These are phyloP conservation scores for Biscogniauxia marginata DNA, from an alignment of 2,329 filamentous ascomycete species.

Conservation along the genomic window DNA sequence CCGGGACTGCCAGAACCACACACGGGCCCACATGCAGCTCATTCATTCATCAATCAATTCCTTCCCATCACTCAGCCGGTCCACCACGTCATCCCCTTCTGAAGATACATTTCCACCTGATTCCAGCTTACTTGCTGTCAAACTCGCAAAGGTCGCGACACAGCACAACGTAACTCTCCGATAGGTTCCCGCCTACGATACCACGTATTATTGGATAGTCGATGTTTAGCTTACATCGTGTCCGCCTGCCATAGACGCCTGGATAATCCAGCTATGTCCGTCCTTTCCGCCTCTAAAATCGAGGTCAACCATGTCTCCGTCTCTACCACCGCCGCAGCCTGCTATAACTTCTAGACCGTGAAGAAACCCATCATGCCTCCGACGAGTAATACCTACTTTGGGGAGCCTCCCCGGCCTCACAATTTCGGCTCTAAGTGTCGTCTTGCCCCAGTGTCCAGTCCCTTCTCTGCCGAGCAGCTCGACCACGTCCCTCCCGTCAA, in stretches of 20 bases:
- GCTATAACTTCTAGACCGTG: neutral
- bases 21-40: neutral
- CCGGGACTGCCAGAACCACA: too few relatives aligned
- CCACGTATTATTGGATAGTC: neutral
- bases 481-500: constrained; percentile 58
- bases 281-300: too few relatives aligned
- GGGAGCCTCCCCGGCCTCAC: constrained; percentile 40
- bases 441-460: constrained; percentile 46
- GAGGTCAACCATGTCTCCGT: neutral
- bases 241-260: neutral
- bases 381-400: constrained; percentile 15
- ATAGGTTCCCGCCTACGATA: neutral
- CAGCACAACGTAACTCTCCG: neutral
- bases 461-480: constrained; percentile 34
- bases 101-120: neutral
- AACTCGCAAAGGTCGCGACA: neutral
- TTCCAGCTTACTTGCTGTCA: neutral
- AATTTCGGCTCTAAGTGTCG: constrained; percentile 61
- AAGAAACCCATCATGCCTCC: constrained; percentile 24
- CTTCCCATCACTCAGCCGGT: neutral
- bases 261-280: neutral
- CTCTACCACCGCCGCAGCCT: neutral
- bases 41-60: constrained; percentile 10
- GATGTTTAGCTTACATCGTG: neutral
- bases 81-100: neutral